Base-by-base conservation (phyloP, 371 early-diverging fungal species). In the Apophysomyces variabilis region DNA sequence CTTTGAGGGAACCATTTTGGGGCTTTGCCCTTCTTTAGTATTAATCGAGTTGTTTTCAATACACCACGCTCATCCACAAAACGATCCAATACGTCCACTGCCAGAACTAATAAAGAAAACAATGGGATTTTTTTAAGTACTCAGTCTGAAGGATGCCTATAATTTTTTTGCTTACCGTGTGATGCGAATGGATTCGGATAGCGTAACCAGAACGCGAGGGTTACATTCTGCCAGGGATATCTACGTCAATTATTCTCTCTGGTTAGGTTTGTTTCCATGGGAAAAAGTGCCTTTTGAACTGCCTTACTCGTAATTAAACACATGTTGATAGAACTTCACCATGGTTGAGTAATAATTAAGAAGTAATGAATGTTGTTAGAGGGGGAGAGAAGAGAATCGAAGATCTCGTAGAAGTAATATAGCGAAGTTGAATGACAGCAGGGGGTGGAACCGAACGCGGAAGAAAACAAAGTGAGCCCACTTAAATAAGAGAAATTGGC, bases 161-260 rank as follows among this genome's bases (percentile, higher is more conserved):
- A 45, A 14, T 60, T 2, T 38, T 2, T 13, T 38, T n/a, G 4
- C 7, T 63, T 79, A 82, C 83, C 99, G 76, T 98, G 99, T 11
- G 91, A 84, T 12, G 97, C 95, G 76, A 95, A 95, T n/a, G 99
- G 99, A 75, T 98, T 98, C 41, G 99, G 99, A 79, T 98, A 98
- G 57, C 97, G 90, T 73, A 93, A 76, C 90, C 92, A 94, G 66
- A 96, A 92, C 11, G 97, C 97, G 46, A 83, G 83, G 11, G 96
- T 92, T 54, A 96, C 95, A 67, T 86, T 89, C 57, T 86, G 84
- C 96, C 96, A 96, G 57, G 86, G 84, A 67, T 89, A 86, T 36
- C 92, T 92, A 26, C 32, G 32, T 26, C 32, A 26, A 26, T 3
- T 26, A 26, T 26, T 26, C 32, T 26, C 32, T 26, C 32, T 26